Base-by-base conservation (phyloP, 1,139 yeast species). In the Saccharomyces uvarum region DNA sequence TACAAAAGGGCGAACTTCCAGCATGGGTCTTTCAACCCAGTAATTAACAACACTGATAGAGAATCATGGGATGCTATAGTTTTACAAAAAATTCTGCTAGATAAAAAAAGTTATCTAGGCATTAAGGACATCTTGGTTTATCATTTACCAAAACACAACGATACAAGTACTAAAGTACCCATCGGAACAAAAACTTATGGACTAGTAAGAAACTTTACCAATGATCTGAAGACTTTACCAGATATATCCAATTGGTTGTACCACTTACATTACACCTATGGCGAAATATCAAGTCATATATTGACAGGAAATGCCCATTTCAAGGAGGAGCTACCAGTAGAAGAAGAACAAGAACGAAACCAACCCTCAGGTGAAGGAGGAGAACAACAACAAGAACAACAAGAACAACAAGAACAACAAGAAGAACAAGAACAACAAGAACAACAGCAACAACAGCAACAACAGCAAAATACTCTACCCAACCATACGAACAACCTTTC, bases 161-260 rank as follows among this genome's bases (percentile, higher is more conserved):
- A 54, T 3, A 44, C 27, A 7, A 13, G 3, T 16, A 19, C 16
- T 9, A 38, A 3, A 16, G 44, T 16, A 3, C 54, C 47, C 13
- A 48, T 56, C 11, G 57, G 56, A 7, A 52, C 54, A 27, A 62
- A 62, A 49, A 56, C 57, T 2, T 67, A 64, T 51, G 72, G 72
- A 1, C 58, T 67, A 1, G 57, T 69, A 2, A 57, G 62, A 24
- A 66, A 64, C 54, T 69, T 69, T 53, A 53, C 62, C 11, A 53
- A 59, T 11, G 59, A 62, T 13, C 59, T 63, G 27, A 59, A 63
- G 29, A 61, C 61, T 38, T 42, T 68, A 7, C 53, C 67, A 3
- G 59, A 58, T 47, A 26, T 69, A 9, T 65, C 71, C 2, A 69
- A 69, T 53, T 69, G 72, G 72, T 49, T 69, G 3, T 62, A 66